Evolutionary conservation across 768 basidiomycete species (phyloP).

Genomic region (Pholiota microspora): DNA sequence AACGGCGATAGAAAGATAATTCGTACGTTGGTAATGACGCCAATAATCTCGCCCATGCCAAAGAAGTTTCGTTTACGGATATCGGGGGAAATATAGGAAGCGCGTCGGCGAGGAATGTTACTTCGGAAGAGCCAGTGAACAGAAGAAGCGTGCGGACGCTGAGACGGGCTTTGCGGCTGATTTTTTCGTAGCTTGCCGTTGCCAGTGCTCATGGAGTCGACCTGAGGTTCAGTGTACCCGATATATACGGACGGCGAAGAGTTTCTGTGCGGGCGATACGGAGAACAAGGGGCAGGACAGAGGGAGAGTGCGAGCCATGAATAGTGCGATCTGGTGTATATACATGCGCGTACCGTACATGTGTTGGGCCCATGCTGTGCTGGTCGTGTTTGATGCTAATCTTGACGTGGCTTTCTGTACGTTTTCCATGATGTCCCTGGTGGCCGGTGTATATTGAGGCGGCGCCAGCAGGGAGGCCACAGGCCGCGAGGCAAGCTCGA

Average conservation of each 20-base stretch:
- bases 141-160: constrained; percentile 28
- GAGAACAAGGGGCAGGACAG: constrained; percentile 8
- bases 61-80: constrained; percentile 72
- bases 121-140: constrained; percentile 76
- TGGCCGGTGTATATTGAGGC: background rate
- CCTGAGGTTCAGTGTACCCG: constrained; percentile 7
- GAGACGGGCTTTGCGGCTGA: constrained; percentile 11
- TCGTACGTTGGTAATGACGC: constrained; percentile 68
- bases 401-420: constrained; percentile 16
- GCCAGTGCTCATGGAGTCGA: constrained; percentile 20
- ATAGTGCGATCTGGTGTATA: constrained; percentile 22
- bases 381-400: constrained; percentile 18
- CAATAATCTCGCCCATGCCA: constrained; percentile 76
- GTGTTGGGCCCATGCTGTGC: constrained; percentile 17
- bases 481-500: constrained; percentile 12
- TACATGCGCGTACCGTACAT: constrained; percentile 24
- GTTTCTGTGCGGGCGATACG: constrained; percentile 5
- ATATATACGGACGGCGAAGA: constrained; percentile 5
- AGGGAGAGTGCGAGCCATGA: constrained; percentile 13
- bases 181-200: constrained; percentile 24
- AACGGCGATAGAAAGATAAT: constrained; percentile 21
- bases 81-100: constrained; percentile 57
- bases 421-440: constrained; percentile 16
- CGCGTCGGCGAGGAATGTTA: constrained; percentile 66
- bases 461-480: constrained; percentile 3